Conservation (phyloP, 768 basidiomycete species). For the Cystobasidium onofrii region DNA sequence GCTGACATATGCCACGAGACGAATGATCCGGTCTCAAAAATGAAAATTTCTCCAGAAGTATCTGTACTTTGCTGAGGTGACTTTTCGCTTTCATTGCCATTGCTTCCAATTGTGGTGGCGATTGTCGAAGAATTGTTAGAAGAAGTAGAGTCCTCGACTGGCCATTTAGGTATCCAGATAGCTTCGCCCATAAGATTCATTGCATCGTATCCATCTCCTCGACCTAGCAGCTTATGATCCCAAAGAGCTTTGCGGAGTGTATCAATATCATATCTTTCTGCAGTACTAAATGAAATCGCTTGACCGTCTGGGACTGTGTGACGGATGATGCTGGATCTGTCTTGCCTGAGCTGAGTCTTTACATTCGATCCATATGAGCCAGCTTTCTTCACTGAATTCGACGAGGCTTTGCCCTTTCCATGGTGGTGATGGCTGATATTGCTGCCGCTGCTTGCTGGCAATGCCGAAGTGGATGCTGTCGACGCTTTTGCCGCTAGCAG, state of each 20-base stretch:
- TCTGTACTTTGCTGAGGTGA: slow-evolving; percentile 34
- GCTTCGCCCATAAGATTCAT: slow-evolving; percentile 35
- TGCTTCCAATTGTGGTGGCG: background rate
- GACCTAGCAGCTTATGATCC: slow-evolving; percentile 28
- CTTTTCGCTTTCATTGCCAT: slow-evolving; percentile 10
- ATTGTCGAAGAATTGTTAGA: background rate
- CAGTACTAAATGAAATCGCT: slow-evolving; percentile 33
- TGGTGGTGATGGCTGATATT: background rate
- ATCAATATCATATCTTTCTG: slow-evolving; percentile 38
- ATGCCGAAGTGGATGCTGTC: background rate
- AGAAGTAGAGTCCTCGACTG: slow-evolving; percentile 7
- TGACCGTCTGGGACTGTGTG: slow-evolving; percentile 7
- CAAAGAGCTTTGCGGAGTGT: slow-evolving; percentile 34
- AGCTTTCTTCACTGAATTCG: background rate
- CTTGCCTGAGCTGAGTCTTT: slow-evolving; percentile 26
- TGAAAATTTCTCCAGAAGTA: slow-evolving; percentile 17
- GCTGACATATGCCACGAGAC: slow-evolving; percentile 24
- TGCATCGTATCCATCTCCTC: slow-evolving; percentile 27
- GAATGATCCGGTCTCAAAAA: slow-evolving; percentile 35
- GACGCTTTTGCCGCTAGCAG: background rate
- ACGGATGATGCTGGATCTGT: slow-evolving; percentile 12
- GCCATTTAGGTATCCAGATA: slow-evolving; percentile 26
- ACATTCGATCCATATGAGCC: background rate
- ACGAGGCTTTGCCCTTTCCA: background rate
- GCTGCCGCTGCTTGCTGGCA: background rate